Conservation (phyloP, 2,329 filamentous ascomycete genomes). For the Laburnicola sp. region DNA sequence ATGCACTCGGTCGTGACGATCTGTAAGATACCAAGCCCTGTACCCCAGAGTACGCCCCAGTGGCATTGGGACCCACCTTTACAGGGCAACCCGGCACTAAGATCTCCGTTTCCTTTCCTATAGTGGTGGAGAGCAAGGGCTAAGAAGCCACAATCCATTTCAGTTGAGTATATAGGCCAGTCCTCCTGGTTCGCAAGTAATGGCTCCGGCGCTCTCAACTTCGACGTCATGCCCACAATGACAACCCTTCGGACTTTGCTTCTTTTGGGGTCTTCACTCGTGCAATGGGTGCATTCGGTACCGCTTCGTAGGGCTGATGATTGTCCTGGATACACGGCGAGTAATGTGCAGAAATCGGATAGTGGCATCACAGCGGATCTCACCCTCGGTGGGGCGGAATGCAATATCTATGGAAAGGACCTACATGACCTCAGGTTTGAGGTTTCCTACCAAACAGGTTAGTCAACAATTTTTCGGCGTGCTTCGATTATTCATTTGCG, state of each 20-base stretch:
- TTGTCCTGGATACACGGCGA: constrained; percentile 70
- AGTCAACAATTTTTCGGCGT: constrained; percentile 1
- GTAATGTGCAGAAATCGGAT: constrained; percentile 57
- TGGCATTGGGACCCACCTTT: background rate
- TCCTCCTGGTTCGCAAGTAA: constrained; percentile 24
- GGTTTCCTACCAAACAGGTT: constrained; percentile 64
- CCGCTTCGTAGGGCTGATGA: constrained; percentile 27
- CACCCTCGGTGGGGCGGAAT: constrained; percentile 67
- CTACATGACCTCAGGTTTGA: constrained; percentile 58
- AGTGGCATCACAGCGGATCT: constrained; percentile 69
- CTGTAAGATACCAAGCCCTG: constrained; percentile 30
- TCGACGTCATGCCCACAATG: constrained; percentile 27
- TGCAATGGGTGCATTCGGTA: constrained; percentile 25
- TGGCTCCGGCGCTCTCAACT: constrained; percentile 18
- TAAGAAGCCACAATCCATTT: constrained; percentile 21
- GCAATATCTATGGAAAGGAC: constrained; percentile 62
- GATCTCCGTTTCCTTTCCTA: constrained; percentile 6
- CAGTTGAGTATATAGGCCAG: constrained; percentile 40
- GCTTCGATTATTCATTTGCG: too few relatives aligned
- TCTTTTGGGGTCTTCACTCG: constrained; percentile 26
- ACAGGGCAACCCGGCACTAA: background rate
- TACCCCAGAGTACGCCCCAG: constrained; percentile 16
- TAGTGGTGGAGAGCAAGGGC: constrained; percentile 25
- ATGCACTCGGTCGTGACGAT: constrained; percentile 37
- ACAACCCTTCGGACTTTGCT: constrained; percentile 28